phyloP scores from a whole-genome alignment of 2,329 filamentous ascomycete genomes.

The Aureobasidium sp. region DNA sequence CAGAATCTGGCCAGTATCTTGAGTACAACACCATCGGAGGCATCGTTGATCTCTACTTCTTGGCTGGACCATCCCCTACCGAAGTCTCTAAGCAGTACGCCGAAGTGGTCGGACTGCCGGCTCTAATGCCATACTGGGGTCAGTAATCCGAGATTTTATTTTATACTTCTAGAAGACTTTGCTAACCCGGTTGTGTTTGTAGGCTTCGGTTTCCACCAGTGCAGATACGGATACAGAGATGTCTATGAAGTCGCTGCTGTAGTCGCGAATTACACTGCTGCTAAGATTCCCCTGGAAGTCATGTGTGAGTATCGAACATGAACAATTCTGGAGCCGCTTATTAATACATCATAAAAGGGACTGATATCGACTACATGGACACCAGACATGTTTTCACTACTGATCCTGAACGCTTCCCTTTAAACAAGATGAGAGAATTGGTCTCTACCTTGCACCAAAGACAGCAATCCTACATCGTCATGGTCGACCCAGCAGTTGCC shows the following conservation, averaged over 20 bases:
- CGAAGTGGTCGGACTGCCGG: slow-evolving; percentile 39
- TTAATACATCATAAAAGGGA: slow-evolving; percentile 8
- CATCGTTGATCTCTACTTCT: slow-evolving; percentile 56
- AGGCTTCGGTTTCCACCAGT: slow-evolving; percentile 43
- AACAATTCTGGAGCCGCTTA: no score
- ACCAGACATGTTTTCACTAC: slow-evolving; percentile 53
- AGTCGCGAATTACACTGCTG: slow-evolving; percentile 57
- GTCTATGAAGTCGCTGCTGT: slow-evolving; percentile 59
- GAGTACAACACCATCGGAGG: slow-evolving; percentile 76
- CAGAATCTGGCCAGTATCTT: slow-evolving; percentile 55
- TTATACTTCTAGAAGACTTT: no score
- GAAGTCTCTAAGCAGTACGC: slow-evolving; percentile 43
- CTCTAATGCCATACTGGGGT: slow-evolving; percentile 41
- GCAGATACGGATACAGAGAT: slow-evolving; percentile 43
- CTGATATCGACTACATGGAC: slow-evolving; percentile 36
- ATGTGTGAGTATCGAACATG: slow-evolving; percentile 30
- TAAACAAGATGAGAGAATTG: slow-evolving; percentile 57
- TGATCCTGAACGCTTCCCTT: slow-evolving; percentile 55
- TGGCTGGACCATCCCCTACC: slow-evolving; percentile 39
- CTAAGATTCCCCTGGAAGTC: slow-evolving; percentile 59
- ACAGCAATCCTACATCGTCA: slow-evolving; percentile 42
- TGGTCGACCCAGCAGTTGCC: slow-evolving; percentile 62
- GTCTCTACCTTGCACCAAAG: slow-evolving; percentile 43
- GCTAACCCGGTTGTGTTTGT: no score
- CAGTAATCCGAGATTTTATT: no score